Evolutionary conservation across 129 eudicot genomes (phyloP).

Genomic region (Lactuca saligna): DNA sequence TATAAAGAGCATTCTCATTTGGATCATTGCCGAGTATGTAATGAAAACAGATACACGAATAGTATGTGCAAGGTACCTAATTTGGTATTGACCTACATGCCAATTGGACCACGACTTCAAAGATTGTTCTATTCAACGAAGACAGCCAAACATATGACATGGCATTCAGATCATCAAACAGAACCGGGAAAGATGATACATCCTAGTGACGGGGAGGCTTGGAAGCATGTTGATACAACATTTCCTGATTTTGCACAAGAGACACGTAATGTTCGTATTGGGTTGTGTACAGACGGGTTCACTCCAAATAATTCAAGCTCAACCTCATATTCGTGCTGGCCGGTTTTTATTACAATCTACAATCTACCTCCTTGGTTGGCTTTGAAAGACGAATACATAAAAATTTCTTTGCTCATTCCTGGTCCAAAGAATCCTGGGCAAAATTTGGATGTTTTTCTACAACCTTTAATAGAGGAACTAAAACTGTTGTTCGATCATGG

Average conservation of each 20-base stretch:
- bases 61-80: not conserved
- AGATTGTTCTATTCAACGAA: not conserved
- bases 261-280: conserved; percentile 18
- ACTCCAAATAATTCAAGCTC: conserved; percentile 1
- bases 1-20: conserved; percentile 2
- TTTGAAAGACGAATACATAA: conserved; percentile 5
- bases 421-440: conserved; percentile 10
- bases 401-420: conserved; percentile 9
- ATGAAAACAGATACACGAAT: not conserved
- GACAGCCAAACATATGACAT: not conserved
- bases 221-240: conserved; percentile 20
- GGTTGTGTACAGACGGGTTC: conserved; percentile 36
- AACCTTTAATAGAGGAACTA: conserved; percentile 23
- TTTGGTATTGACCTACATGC: not conserved
- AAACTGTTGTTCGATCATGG: conserved; percentile 12
- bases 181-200: not conserved
- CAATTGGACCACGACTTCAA: not conserved
- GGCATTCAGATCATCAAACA: not conserved
- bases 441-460: conserved; percentile 21
- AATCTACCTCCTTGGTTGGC: conserved; percentile 26
- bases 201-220: conserved; percentile 4
- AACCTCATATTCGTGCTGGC: conserved; percentile 24
- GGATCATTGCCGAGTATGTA: not conserved
- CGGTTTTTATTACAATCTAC: conserved; percentile 20
- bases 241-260: conserved; percentile 14